Evolutionary conservation across 1,284 basidiomycete genomes (phyloP).

Genomic region (Apiotrichum gamsii): DNA sequence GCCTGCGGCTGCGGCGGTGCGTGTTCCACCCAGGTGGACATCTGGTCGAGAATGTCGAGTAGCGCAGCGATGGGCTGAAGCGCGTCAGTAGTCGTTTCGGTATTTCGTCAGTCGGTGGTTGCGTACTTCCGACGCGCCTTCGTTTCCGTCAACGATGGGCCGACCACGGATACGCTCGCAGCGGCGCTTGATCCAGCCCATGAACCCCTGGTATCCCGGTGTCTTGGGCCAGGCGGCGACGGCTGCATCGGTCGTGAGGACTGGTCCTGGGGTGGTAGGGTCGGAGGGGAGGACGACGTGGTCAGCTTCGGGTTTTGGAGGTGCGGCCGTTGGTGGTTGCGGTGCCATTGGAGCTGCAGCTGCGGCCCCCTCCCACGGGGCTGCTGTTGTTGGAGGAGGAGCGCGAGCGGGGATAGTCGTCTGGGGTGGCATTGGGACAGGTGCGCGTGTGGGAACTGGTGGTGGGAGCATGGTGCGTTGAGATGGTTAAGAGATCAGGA

Average conservation of each 20-base stretch:
- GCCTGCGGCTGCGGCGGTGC: constrained; percentile 72
- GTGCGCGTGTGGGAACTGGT: neutral
- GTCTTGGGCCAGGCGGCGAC: constrained; percentile 63
- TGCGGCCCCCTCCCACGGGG: no score
- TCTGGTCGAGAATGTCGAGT: constrained; percentile 59
- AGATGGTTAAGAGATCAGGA: no score
- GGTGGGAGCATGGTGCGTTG: no score
- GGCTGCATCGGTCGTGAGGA: constrained; percentile 56
- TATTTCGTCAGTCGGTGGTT: constrained; percentile 23
- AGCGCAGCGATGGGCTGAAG: constrained; percentile 54
- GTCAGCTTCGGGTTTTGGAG: neutral
- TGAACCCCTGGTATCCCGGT: constrained; percentile 64
- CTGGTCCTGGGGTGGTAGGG: constrained; percentile 20
- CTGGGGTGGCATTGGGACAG: constrained; percentile 2
- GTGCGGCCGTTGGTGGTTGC: neutral
- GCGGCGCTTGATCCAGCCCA: constrained; percentile 63
- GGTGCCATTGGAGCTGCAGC: neutral
- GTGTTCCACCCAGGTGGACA: constrained; percentile 72
- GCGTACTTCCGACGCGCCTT: constrained; percentile 39
- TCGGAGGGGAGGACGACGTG: constrained; percentile 18
- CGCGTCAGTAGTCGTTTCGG: no score
- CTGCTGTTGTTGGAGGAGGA: no score
- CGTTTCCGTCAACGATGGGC: constrained; percentile 29
- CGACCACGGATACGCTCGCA: constrained; percentile 66
- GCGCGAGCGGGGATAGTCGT: neutral